These are phyloP conservation scores for Kurtzmaniella natalensis DNA, from an alignment of 1,139 yeast genomes.

Conservation along the genomic window DNA sequence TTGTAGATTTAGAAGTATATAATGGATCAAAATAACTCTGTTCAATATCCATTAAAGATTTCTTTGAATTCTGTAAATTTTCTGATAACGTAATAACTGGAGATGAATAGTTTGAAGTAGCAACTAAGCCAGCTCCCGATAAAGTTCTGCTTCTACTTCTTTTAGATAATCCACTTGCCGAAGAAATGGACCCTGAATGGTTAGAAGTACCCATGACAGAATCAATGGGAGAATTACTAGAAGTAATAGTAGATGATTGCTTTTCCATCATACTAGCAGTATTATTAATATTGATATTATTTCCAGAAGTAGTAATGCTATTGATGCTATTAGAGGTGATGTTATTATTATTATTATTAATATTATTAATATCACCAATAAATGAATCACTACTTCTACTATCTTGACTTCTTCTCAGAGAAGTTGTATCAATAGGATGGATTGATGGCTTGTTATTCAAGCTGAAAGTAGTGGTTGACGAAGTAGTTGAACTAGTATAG, in stretches of 20 bases:
- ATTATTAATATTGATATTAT: too few relatives aligned
- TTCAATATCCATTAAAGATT: conserved; percentile 29
- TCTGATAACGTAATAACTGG: conserved; percentile 42
- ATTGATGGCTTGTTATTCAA: background rate
- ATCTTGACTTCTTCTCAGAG: conserved; percentile 15
- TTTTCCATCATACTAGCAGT: too few relatives aligned
- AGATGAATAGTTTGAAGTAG: conserved; percentile 35
- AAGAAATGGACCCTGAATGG: background rate
- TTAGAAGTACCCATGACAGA: too few relatives aligned
- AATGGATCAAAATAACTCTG: conserved; percentile 33
- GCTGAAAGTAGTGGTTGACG: background rate
- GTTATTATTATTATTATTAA: too few relatives aligned
- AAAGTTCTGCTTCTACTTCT: conserved; percentile 5
- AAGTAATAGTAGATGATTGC: background rate
- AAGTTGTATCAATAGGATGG: conserved; percentile 8
- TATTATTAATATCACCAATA: too few relatives aligned
- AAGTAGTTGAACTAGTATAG: conserved; percentile 1
- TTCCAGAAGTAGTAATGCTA: too few relatives aligned
- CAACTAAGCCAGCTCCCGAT: conserved; percentile 12
- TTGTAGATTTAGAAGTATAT: conserved; percentile 5
- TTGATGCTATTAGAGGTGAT: too few relatives aligned
- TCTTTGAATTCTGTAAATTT: conserved; percentile 25
- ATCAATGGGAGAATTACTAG: too few relatives aligned
- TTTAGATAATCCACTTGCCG: conserved; percentile 3
- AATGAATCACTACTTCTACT: conserved; percentile 8